Evolutionary conservation across 129 eudicot genomes (phyloP), one percentile per base, ranked within the genome.

Genomic region (Ambrosia artemisiifolia): DNA sequence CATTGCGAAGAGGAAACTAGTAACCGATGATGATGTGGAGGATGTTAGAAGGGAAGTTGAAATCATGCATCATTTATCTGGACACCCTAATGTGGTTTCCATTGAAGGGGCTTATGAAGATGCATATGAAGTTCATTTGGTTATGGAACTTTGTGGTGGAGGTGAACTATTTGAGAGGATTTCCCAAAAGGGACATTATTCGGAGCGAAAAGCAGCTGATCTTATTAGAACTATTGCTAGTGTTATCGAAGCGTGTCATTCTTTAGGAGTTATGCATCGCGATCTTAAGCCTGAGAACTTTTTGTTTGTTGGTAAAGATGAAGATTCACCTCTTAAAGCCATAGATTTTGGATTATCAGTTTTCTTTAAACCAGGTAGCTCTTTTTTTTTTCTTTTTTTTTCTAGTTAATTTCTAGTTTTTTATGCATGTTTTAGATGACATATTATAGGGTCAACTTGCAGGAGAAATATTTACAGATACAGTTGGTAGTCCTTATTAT

Each of bases 21-120:
- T 76, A 12, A 77, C 73, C 0, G 63, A 71, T 24, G 93, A 87
- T 19, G 93, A 87, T 30, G 80, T 87, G 46, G 87, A 87, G 1
- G 89, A 87, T 63, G 86, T 88, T 11, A 83, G 95, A 75, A 85
- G 92, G 78, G 97, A 88, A 49, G 82, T 87, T 55, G 81, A 87
- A 68, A 84, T 87, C 43, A 74, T 87, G 93, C 89, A 88, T 76
- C 95, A 91, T 13, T 78, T 91, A 53, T 79, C 86, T 0, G 97
- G 95, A 11, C 64, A 82, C 20, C 90, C 90, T 2, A 83, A 87
- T 77, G 87, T 87, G 34, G 83, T 84, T n/a, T 64, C 87, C 0
- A 87, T 84, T 46, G 78, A 79, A 69, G 93, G 86, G 40, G 89
- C 89, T 59, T 84, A 82, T 67, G 93, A 87, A 75, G 93, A 87